Percentiles rank a stretch among this genome's conserved stretches.
Conservation (phyloP, 2,329 filamentous ascomycete species). For the Aspergillus costaricaensis region DNA sequence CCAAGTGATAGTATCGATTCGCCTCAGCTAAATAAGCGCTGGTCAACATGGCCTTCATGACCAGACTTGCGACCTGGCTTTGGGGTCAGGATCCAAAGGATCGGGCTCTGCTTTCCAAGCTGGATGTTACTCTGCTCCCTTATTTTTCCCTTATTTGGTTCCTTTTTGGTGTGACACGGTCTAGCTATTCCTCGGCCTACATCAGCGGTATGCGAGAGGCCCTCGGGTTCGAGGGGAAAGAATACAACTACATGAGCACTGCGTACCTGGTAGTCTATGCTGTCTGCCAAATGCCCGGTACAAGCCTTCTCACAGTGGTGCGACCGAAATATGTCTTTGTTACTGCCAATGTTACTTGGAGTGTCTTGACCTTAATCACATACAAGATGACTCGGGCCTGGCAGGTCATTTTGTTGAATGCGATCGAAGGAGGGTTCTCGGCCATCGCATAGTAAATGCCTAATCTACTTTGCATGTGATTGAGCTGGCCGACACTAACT, state of each 20-base stretch:
- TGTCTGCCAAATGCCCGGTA: slow-evolving; percentile 49
- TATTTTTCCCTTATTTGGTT: slow-evolving; percentile 54
- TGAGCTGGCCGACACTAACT: background rate
- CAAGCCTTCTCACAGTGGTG: slow-evolving; percentile 41
- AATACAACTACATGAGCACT: slow-evolving; percentile 46
- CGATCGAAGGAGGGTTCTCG: slow-evolving; percentile 48
- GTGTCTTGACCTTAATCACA: slow-evolving; percentile 47
- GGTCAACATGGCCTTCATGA: background rate
- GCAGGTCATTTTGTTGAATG: slow-evolving; percentile 49
- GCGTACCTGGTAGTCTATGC: slow-evolving; percentile 45
- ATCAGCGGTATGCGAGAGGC: slow-evolving; percentile 48
- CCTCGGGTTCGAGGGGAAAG: slow-evolving; percentile 41
- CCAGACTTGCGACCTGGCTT: slow-evolving; percentile 4
- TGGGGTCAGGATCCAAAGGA: slow-evolving; percentile 11
- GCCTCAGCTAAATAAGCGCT: too few relatives aligned
- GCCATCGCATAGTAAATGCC: slow-evolving; percentile 45
- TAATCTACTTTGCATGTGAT: background rate
- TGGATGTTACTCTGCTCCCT: slow-evolving; percentile 46
- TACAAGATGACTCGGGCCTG: slow-evolving; percentile 47
- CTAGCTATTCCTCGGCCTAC: slow-evolving; percentile 48
- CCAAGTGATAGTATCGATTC: too few relatives aligned
- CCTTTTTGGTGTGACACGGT: slow-evolving; percentile 49
- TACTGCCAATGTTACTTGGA: slow-evolving; percentile 47
- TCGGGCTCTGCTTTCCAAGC: slow-evolving; percentile 31
- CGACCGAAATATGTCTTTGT: slow-evolving; percentile 49